A percentile compares a stretch with the other conserved stretches of the same genome.
These are phyloP conservation scores for Actinomortierella ambigua DNA, from an alignment of 371 early-diverging fungal species.

Conservation along the genomic window DNA sequence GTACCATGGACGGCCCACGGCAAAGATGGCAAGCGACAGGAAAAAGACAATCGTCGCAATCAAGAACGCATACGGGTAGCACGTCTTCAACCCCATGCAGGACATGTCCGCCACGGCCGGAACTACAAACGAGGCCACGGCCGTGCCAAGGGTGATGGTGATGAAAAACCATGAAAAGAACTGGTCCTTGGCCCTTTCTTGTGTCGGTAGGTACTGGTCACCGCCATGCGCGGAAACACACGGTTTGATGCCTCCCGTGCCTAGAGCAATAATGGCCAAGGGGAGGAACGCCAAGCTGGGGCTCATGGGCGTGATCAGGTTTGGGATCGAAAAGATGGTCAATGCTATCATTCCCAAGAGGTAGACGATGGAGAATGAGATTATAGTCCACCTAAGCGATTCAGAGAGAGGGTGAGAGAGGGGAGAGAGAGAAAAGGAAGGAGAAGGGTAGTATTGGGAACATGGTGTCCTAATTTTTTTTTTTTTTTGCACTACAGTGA, in stretches of 20 bases:
- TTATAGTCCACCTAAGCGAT: conserved; percentile 60
- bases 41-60: conserved; percentile 4
- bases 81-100: conserved; percentile 20
- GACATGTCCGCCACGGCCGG: conserved; percentile 17
- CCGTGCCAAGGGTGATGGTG: conserved; percentile 32
- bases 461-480: too few species aligned
- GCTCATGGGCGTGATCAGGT: conserved; percentile 20
- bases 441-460: too few species aligned
- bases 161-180: conserved; percentile 60
- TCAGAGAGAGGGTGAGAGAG: conserved; percentile 12
- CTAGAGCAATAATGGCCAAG: conserved; percentile 54
- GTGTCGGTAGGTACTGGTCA: conserved; percentile 37
- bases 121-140: conserved; percentile 20
- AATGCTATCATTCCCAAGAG: conserved; percentile 50
- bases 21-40: conserved; percentile 13
- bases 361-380: conserved; percentile 60
- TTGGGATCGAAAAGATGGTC: conserved; percentile 41
- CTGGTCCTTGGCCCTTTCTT: conserved; percentile 21
- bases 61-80: conserved; percentile 9
- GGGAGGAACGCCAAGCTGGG: conserved; percentile 46
- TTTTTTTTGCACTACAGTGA: too few species aligned
- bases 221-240: conserved; percentile 62
- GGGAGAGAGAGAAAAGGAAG: conserved; percentile 4
- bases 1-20: conserved; percentile 44
- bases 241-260: conserved; percentile 71